phyloP scores from a whole-genome alignment of 495 filamentous ascomycete genomes.

The Achaetomiella virescens region DNA sequence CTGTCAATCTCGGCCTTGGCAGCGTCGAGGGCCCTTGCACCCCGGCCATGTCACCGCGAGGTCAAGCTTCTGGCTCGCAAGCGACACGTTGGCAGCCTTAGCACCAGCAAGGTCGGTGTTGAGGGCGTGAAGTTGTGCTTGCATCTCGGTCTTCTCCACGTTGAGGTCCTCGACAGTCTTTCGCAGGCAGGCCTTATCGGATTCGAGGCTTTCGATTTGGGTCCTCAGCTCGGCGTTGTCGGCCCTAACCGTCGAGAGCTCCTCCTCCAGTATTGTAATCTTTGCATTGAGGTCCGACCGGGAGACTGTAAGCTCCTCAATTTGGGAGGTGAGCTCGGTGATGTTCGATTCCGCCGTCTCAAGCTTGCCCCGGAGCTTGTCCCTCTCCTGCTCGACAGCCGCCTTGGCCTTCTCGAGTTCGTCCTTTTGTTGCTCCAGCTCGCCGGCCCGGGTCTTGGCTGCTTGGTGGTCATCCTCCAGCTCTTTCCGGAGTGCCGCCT shows the following conservation, averaged over 20 bases:
- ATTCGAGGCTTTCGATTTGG: conserved; percentile 30
- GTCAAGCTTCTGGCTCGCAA: conserved; percentile 28
- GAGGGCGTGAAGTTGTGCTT: conserved; percentile 23
- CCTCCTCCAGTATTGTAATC: conserved; percentile 17
- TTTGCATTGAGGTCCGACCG: conserved; percentile 19
- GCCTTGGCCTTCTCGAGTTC: conserved; percentile 26
- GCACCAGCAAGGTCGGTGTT: conserved; percentile 26
- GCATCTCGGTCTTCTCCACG: conserved; percentile 15
- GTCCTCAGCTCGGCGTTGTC: conserved; percentile 16
- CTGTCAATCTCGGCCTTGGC: conserved; percentile 21
- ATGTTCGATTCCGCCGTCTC: conserved; percentile 22
- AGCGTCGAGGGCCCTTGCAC: conserved; percentile 19
- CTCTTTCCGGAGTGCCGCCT: conserved; percentile 18
- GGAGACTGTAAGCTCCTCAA: conserved; percentile 21
- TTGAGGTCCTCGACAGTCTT: conserved; percentile 26
- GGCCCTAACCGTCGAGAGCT: conserved; percentile 17
- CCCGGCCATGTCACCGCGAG: conserved; percentile 20
- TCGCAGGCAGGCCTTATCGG: conserved; percentile 32
- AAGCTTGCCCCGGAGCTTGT: conserved; percentile 25
- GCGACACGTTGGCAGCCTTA: conserved; percentile 29
- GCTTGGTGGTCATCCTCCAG: conserved; percentile 18
- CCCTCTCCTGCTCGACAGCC: conserved; percentile 31
- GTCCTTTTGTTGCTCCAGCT: conserved; percentile 36
- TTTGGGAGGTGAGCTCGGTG: conserved; percentile 16
- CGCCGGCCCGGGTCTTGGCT: conserved; percentile 22